Conservation (phyloP, 2,329 filamentous ascomycete species). For the Cordyceps cicadae region DNA sequence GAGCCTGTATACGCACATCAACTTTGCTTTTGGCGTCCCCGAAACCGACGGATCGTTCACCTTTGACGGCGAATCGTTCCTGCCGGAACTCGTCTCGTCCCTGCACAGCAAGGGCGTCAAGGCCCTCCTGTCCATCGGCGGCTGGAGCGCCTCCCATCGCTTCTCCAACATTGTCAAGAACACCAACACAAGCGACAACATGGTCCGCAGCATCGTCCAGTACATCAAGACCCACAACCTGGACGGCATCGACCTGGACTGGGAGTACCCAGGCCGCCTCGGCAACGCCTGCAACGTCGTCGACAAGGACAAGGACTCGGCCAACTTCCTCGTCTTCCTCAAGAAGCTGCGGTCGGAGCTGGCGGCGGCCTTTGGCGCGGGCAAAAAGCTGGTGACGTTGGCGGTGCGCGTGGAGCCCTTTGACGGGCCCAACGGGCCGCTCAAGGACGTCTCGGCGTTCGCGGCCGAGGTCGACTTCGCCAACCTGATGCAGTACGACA, state of each 20-base stretch:
- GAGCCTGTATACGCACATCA: constrained; percentile 13
- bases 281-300: constrained; percentile 7
- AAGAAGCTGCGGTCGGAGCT: background rate
- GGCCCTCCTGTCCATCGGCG: constrained; percentile 11
- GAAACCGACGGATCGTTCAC: background rate
- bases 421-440: constrained; percentile 7
- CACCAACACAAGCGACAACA: background rate
- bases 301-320: background rate
- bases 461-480: constrained; percentile 3
- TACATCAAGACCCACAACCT: background rate
- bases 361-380: background rate
- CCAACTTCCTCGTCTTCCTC: background rate
- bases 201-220: background rate
- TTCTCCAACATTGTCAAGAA: constrained; percentile 9
- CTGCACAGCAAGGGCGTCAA: constrained; percentile 9
- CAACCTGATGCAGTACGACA: constrained; percentile 12
- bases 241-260: background rate
- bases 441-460: constrained; percentile 2
- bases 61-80: constrained; percentile 7
- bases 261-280: constrained; percentile 8
- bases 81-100: background rate
- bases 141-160: constrained; percentile 7
- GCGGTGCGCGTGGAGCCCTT: constrained; percentile 9
- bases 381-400: constrained; percentile 6
- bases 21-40: constrained; percentile 13